These are phyloP conservation scores for Penicillium atrosanguineum DNA, from an alignment of 495 filamentous ascomycete genomes.

Conservation along the genomic window DNA sequence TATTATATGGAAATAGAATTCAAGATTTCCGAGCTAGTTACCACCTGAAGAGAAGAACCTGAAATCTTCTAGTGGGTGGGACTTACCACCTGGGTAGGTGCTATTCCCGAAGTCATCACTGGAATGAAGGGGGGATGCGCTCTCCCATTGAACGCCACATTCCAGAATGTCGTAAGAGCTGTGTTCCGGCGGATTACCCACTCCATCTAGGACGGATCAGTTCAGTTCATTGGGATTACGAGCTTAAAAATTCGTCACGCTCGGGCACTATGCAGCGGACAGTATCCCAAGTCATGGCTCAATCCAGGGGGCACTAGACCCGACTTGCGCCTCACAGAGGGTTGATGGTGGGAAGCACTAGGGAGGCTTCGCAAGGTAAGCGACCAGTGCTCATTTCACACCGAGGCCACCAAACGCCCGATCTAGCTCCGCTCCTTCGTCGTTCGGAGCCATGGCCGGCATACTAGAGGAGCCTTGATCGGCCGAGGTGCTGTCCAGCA, in stretches of 20 bases:
- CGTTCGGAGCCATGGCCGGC: conserved; percentile 49
- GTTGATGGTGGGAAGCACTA: not conserved
- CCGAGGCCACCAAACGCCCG: conserved; percentile 77
- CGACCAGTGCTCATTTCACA: conserved; percentile 34
- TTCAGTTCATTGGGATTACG: not conserved
- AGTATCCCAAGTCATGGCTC: not conserved
- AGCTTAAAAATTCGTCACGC: not conserved
- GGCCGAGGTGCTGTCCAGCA: conserved; percentile 45
- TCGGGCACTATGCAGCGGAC: too few species aligned
- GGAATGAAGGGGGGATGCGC: not conserved
- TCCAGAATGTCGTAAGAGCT: not conserved
- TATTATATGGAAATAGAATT: too few species aligned
- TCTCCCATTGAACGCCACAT: not conserved
- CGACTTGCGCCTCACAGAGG: not conserved
- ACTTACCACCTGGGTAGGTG: not conserved
- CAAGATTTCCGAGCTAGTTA: too few species aligned
- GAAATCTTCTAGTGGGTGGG: not conserved
- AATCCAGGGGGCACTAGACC: not conserved
- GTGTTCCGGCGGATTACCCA: not conserved
- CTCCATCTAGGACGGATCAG: not conserved
- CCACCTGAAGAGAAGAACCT: too few species aligned
- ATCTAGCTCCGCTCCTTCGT: conserved; percentile 80
- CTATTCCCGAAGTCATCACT: not conserved
- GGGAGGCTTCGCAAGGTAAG: not conserved
- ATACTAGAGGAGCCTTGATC: conserved; percentile 38